Base-by-base conservation (phyloP, 1,284 basidiomycete species). In the Dichomitus squalens region DNA sequence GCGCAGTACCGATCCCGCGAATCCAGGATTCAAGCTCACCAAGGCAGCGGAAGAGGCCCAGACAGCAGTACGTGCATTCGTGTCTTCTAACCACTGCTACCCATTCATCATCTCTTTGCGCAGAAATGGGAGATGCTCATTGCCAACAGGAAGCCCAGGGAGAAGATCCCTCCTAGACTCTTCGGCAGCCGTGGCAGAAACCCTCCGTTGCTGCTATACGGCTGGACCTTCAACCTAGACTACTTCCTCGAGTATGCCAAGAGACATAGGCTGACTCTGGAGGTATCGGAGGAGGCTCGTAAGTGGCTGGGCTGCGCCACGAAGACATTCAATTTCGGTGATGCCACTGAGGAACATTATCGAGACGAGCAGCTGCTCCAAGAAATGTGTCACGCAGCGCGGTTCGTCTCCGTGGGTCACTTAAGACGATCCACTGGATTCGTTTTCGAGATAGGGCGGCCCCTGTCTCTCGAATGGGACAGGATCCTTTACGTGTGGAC, bases 51-150 rank as follows among this genome's bases (percentile, higher is more conserved):
- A n/a, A n/a, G n/a, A n/a, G n/a, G n/a, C n/a, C n/a, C n/a, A n/a
- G n/a, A n/a, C n/a, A n/a, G n/a, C n/a, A n/a, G n/a, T n/a, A n/a
- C n/a, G n/a, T n/a, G n/a, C n/a, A n/a, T n/a, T n/a, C n/a, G n/a
- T n/a, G n/a, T n/a, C n/a, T n/a, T n/a, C n/a, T n/a, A n/a, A n/a
- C n/a, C n/a, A n/a, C n/a, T n/a, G n/a, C n/a, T n/a, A n/a, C n/a
- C n/a, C n/a, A n/a, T n/a, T n/a, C n/a, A n/a, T n/a, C n/a, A n/a
- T n/a, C n/a, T n/a, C n/a, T 31, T 18, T 7, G 3, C 18, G 23
- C 18, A 53, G 52, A 53, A 46, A n/a, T 53, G 52, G 52, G 21
- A 27, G 12, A 35, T 40, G n/a, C 52, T 53, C n/a, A 47, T 47
- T 12, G 11, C 7, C 7, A 53, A 53, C 25, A 12, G 33, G 1